Evolutionary conservation across 1,284 basidiomycete species (phyloP), one percentile per base, ranked within the genome.

Genomic region (Termitomyces sp.): DNA sequence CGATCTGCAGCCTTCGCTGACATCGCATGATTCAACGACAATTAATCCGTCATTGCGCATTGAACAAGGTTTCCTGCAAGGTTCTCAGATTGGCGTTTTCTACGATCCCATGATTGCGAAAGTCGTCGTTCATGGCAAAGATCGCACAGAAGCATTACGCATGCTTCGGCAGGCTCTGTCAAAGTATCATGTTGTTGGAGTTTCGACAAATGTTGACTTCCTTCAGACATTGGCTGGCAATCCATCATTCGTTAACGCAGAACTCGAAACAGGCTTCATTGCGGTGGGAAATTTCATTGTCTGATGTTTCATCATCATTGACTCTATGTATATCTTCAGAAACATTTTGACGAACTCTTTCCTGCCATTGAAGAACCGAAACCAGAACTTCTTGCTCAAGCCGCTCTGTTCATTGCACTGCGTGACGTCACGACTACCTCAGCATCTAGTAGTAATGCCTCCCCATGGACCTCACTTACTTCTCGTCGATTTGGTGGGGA

Each of bases 21-120:
- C 64, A 57, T 70, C 57, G 63, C 79, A 55, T 70, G 78, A 46
- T 61, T 50, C 64, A 0, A 70, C 40, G 12, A 55, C 65, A 15
- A 71, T 86, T 31, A 67, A 76, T 2, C 82, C 83, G 0, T 84
- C 88, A 1, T 79, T 96, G 36, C 81, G 94, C 12, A 81, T 97
- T n/a, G 94, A 97, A 67, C 92, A 95, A 64, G 94, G 94, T 0
- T 94, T 97, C 68, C 77, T 75, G 3, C 82, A 86, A 65, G 92
- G 92, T 12, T 85, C 94, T 54, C 88, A 93, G 65, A 94, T 97
- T 57, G 91, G 90, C 30, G 89, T 94, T 3, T 93, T 87, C 71
- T 98, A 98, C 68, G 94, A 98, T 65, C 93, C 94, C 0, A 91
- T 97, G 86, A 95, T 95, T 58, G 86, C 92, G 28, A 94, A 94